Evolutionary conservation across 805 yeast genomes (phyloP), one percentile per base, ranked within the genome.

Genomic region (Metschnikowia bowlesiae): DNA sequence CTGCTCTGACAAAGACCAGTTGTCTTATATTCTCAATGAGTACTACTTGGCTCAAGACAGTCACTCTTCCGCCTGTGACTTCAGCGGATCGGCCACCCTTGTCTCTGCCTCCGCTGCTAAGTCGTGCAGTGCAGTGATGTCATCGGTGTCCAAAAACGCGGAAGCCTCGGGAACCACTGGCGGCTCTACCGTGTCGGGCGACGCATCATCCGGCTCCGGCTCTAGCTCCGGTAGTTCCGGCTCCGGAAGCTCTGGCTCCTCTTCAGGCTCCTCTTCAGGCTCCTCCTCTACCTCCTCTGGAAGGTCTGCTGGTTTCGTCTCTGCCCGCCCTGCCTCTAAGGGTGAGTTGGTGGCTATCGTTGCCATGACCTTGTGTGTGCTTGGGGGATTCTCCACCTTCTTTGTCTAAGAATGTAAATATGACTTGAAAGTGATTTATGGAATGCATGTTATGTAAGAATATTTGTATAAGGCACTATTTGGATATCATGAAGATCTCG

Each of bases 401-500:
- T 57, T 71, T 57, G 52, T 64, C 29, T 64, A 60, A 51, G 36
- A 13, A 13, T 33, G 8, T 16, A 16, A 26, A 9, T 6, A 16
- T n/a, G 8, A 11, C 29, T 18, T 14, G 22, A 33, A 41, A 38
- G 22, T 30, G 10, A 38, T 39, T 31, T 47, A 29, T 40, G 18
- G 36, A 43, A 34, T 48, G 47, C 49, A 43, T 42, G 30, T 14
- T 39, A 18, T 30, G 45, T 22, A 22, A 22, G 22, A 22, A 22
- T 22, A 22, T 22, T 4, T 22, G 5, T 41, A 18, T 35, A 22
- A 26, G 8, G 26, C n/a, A 34, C 28, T 65, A 73, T 54, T 75
- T 78, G 29, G 85, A 74, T 43, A 90, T 81, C 97, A 92, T 92
- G 64, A 92, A 88, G 51, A 92, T 92, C 68, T 92, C 98, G 59